Evolutionary conservation across 768 basidiomycete species (phyloP), one percentile per base, ranked within the genome.

Genomic region (Lactifluus subvellereus): DNA sequence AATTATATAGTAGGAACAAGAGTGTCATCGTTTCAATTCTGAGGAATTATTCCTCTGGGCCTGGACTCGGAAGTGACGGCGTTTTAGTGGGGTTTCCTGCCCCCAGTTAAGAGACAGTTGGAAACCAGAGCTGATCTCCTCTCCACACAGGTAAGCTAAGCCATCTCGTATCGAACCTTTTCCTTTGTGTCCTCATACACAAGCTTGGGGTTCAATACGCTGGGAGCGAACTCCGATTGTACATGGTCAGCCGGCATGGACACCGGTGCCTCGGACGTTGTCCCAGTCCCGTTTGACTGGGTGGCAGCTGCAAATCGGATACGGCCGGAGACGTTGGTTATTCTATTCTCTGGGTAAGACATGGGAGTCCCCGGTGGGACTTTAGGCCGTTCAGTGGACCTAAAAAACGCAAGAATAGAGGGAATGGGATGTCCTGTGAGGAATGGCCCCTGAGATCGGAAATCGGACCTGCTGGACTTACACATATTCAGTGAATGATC

Each of bases 401-500:
- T 62, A 32, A 40, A 18, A 18, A 14, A 53, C 27, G 27, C 27
- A 27, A 27, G 27, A 27, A 27, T 27, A 27, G 27, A 47, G 27
- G 20, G 5, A 20, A 10, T 18, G 20, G 10, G 6, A 18, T 3
- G 18, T 20, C 20, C 4, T 32, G 18, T 40, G 27, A 48, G 32
- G 5, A 4, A 14, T 27, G 27, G 27, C 27, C 27, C 27, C 3
- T 6, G 3, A 18, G 16, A 11, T 49, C 20, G 13, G 38, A 2
- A 30, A 27, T 16, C 43, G 22, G 56, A 60, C 30, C 10, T 9
- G 18, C 18, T 27, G 32, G 16, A 45, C 62, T 52, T 42, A 63
- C 62, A 48, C 37, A 37, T 32, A 59, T 59, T 54, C 52, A 6
- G 62, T 63, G 52, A 63, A 9, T 10, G 47, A 48, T 14, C 47